Evolutionary conservation across 352 stramenopile species (phyloP).

Genomic region (Globisporangium canariense): DNA sequence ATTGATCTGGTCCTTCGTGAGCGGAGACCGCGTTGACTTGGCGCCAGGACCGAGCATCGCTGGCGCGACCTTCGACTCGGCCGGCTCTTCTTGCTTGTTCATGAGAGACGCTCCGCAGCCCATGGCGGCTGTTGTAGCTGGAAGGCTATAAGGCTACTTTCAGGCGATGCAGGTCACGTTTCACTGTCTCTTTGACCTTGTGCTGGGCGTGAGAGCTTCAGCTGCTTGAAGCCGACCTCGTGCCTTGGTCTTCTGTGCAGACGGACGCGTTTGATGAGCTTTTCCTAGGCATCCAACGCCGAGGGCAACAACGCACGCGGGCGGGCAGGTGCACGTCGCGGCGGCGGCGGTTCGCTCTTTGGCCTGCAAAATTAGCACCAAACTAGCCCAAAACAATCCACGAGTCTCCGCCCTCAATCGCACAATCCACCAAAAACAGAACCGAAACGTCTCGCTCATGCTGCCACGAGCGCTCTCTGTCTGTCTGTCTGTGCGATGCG

Average conservation of each 20-base stretch:
- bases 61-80: conserved; percentile 44
- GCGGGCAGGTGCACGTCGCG: not conserved
- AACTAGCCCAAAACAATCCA: not conserved
- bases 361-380: not conserved
- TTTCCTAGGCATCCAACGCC: not conserved
- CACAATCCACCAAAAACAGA: conserved; percentile 1
- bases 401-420: not conserved
- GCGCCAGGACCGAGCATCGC: conserved; percentile 12
- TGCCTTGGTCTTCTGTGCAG: not conserved
- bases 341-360: conserved; percentile 3
- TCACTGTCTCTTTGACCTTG: not conserved
- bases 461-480: not conserved
- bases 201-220: not conserved
- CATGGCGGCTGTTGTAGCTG: conserved; percentile 26
- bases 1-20: conserved; percentile 85
- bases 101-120: conserved; percentile 67
- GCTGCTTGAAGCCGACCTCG: not conserved
- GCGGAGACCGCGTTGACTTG: conserved; percentile 55
- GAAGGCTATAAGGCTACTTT: not conserved
- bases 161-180: not conserved
- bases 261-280: not conserved
- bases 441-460: conserved; percentile 5
- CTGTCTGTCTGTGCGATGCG: not conserved
- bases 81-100: conserved; percentile 38
- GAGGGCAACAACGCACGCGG: not conserved